phyloP scores from a whole-genome alignment of 2,329 filamentous ascomycete species.

The Fusarium camptoceras region DNA sequence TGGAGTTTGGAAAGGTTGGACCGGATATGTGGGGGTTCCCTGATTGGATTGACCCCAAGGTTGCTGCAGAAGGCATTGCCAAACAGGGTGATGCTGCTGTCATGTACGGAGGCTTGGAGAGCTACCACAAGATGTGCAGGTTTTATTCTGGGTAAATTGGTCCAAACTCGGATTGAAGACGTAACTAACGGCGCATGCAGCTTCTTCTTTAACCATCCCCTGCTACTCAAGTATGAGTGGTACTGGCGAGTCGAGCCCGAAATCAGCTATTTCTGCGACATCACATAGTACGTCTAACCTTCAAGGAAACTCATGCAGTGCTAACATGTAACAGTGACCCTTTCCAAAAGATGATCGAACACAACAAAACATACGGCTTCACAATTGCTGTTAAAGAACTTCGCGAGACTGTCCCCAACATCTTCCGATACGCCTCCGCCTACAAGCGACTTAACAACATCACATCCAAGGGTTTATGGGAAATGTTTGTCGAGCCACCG shows the following conservation, averaged over 20 bases:
- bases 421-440: slow-evolving; percentile 98
- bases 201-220: slow-evolving; percentile 97
- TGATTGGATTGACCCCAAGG: slow-evolving; percentile 93
- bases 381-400: slow-evolving; percentile 99
- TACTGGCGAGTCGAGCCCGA: slow-evolving; percentile 99
- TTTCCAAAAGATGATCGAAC: slow-evolving; percentile 92
- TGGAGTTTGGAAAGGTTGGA: slow-evolving; percentile 95
- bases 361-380: slow-evolving; percentile 98
- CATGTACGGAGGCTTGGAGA: slow-evolving; percentile 99
- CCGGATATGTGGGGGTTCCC: slow-evolving; percentile 95
- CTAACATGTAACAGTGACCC: slow-evolving; percentile 74
- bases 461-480: slow-evolving; percentile 92
- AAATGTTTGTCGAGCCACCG: slow-evolving; percentile 92
- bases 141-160: slow-evolving; percentile 92
- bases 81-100: slow-evolving; percentile 97
- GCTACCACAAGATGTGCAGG: slow-evolving; percentile 98
- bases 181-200: slow-evolving; percentile 55
- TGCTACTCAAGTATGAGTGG: slow-evolving; percentile 98
- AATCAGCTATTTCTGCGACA: slow-evolving; percentile 99
- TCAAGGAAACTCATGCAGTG: neutral
- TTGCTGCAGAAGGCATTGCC: slow-evolving; percentile 93
- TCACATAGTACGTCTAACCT: slow-evolving; percentile 80
- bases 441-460: slow-evolving; percentile 95
- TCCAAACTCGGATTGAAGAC: neutral
- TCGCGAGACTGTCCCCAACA: slow-evolving; percentile 96